These are phyloP conservation scores for Backusella liffmaniae DNA, from an alignment of 192 early-diverging fungal genomes.

Conservation along the genomic window DNA sequence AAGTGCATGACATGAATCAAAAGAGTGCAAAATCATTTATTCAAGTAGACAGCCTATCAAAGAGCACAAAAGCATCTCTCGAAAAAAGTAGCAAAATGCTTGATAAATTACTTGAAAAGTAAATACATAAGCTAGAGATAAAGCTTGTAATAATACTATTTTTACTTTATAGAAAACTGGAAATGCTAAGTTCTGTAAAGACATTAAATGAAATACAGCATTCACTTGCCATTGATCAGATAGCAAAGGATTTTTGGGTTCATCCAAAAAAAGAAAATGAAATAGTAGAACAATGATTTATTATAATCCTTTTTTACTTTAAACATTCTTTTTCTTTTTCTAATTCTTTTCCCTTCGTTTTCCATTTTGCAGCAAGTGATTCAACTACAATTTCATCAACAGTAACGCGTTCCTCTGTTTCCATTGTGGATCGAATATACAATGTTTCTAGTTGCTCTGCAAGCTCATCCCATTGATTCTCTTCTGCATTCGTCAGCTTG, in stretches of 20 bases:
- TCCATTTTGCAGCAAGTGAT: not conserved
- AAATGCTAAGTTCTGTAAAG: not conserved
- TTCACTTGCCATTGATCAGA: not conserved
- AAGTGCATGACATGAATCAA: not conserved
- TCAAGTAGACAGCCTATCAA: not conserved
- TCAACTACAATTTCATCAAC: not conserved
- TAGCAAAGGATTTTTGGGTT: not conserved
- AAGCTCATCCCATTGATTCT: not conserved
- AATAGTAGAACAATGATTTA: not conserved
- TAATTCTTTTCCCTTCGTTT: not conserved
- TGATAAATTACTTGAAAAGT: conserved; percentile 4
- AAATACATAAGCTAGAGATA: not conserved
- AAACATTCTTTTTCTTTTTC: not conserved
- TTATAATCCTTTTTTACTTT: not conserved
- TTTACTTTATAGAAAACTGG: not conserved
- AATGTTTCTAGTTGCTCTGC: not conserved
- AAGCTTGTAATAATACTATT: not conserved
- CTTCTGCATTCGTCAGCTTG: not conserved
- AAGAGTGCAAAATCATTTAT: conserved; percentile 9
- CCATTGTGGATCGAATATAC: not conserved
- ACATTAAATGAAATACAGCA: not conserved
- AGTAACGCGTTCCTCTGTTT: not conserved
- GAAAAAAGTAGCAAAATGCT: conserved; percentile 3
- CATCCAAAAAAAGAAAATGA: not conserved
- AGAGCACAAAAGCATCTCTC: not conserved